Base-by-base conservation (phyloP, 495 filamentous ascomycete species). In the Talaromyces trachyspermus region DNA sequence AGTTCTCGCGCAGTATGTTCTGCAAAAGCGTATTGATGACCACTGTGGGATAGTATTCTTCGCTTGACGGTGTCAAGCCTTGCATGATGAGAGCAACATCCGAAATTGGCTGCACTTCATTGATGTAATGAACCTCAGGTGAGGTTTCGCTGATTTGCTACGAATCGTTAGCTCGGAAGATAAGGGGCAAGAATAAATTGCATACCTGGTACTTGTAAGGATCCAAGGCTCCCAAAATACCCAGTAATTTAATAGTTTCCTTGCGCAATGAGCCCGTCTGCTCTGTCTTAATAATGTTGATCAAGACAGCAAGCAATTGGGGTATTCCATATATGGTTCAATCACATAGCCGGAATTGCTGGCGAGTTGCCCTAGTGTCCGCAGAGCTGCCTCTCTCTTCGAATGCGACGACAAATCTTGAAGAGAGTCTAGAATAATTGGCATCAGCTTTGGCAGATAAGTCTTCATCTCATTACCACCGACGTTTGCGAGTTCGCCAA, bases 31-130 rank as follows among this genome's bases (percentile, higher is more conserved):
- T 91, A 54, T 94, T 92, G 57, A 99, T 95, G 32, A 96, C 94
- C 15, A 99, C 89, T 0, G 94, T 97, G 2, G 92, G 92, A 57
- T 95, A 97, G 57, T 97, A 99, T 49, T 99, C 92, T 56, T 99
- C 94, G 49, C 88, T 92, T 0, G 89, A 95, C 2, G 92, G 94
- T 2, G 89, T 96, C n/a, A 95, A 76, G 9, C 92, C 90, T 50
- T 84, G 85, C 89, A 99, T 97, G 69, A 99, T 95, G 17, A 99
- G 74, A 11, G 89, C 89, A 40, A 99, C 94, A 69, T 99, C 92
- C 11, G 89, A 94, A 45, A 92, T 78, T 22, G 71, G 70, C 49
- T 86, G 77, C 20, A 74, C 70, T 46, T 79, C 71, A 36, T 73
- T 71, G 52, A 73, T 71, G 50, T 73, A 65, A 27, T 72, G 72